Evolutionary conservation across 1,139 yeast genomes (phyloP), one percentile per base, ranked within the genome.

Genomic region (Candida tetrigidarum): DNA sequence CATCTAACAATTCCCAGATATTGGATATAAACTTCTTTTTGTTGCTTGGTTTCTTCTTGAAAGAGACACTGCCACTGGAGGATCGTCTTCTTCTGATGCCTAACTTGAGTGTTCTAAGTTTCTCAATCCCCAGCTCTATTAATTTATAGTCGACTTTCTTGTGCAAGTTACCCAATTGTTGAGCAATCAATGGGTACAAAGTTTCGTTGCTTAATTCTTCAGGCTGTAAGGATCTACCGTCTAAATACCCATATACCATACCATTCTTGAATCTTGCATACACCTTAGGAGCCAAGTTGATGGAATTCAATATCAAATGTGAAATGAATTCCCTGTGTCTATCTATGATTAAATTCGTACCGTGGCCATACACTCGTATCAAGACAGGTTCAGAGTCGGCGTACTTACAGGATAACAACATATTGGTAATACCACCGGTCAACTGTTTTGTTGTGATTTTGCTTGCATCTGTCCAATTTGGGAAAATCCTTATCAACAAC

Each of bases 401-500:
- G 46, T 71, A 67, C 26, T 62, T 62, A 48, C 86, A 84, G 38
- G 81, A 74, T 29, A 84, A 63, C 43, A 86, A 75, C 81, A 83
- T 81, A 61, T 87, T 87, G 19, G 96, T 87, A 61, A 87, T 86
- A 7, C 96, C 96, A 2, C 95, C 96, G 3, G 87, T 85, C 41
- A 86, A 67, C 49, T 69, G 66, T 42, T 62, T 60, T 33, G 74
- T 63, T 4, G 48, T 27, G n/a, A 75, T 66, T 11, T 62, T 45
- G 2, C 48, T 47, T 1, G 49, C 43, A 11, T 57, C 50, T 1
- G 46, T 43, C 79, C 79, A 74, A 33, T 51, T 50, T 9, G 71
- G 69, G 49, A 74, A 72, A 8, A 74, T 64, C 45, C 62, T 65
- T 15, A 58, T 47, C 28, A 75, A 56, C n/a, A 75, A 59, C 11